Conservation (phyloP, 2,329 filamentous ascomycete genomes). For the Arthrobotrys pseudoclavata region DNA sequence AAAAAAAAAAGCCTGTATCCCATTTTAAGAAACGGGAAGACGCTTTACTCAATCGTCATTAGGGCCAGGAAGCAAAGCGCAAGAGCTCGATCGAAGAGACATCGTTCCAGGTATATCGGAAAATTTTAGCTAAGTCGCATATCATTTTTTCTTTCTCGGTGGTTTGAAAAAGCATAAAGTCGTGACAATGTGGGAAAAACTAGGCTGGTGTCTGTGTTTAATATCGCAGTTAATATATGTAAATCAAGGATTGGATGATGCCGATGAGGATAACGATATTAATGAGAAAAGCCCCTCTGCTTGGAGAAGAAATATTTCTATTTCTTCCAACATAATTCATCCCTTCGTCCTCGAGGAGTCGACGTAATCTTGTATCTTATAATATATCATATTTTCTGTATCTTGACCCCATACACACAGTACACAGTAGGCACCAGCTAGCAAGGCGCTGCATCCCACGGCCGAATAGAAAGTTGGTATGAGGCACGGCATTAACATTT, state of each 20-base stretch:
- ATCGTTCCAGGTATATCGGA: constrained; percentile 32
- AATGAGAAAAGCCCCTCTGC: constrained; percentile 15
- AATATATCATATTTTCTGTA: background rate
- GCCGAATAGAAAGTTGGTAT: constrained; percentile 12
- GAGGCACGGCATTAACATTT: constrained; percentile 15
- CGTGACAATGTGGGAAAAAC: background rate
- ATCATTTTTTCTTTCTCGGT: background rate
- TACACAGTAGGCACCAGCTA: background rate
- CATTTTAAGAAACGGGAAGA: constrained; percentile 58
- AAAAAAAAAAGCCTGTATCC: constrained; percentile 37
- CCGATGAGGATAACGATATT: constrained; percentile 14
- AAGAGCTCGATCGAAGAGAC: constrained; percentile 25
- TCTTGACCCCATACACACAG: background rate
- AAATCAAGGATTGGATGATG: constrained; percentile 8
- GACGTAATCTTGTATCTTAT: constrained; percentile 5
- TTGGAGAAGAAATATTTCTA: constrained; percentile 2
- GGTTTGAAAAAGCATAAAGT: background rate
- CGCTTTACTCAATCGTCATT: constrained; percentile 25
- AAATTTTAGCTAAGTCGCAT: constrained; percentile 20
- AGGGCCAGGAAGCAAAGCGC: constrained; percentile 6
- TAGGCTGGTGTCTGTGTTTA: constrained; percentile 9
- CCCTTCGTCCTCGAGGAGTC: constrained; percentile 9
- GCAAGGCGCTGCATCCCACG: constrained; percentile 12
- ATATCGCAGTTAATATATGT: constrained; percentile 15
- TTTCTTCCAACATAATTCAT: constrained; percentile 12